phyloP scores from a whole-genome alignment of 2,329 filamentous ascomycete genomes.

The Ceratocystis huliohia region DNA sequence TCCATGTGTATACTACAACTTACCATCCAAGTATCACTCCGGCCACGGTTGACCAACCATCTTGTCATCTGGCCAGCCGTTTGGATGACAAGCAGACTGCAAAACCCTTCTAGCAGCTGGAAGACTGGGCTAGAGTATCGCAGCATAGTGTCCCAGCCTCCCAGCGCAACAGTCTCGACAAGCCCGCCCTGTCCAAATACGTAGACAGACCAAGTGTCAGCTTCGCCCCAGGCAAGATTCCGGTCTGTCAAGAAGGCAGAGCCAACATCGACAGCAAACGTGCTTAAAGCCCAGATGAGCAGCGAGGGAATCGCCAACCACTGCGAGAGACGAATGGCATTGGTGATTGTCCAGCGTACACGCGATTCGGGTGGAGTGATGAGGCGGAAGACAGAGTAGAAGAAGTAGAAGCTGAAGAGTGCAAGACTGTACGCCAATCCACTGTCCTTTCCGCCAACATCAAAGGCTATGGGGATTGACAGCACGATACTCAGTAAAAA shows the following conservation, averaged over 20 bases:
- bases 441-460: constrained; percentile 89
- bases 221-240: constrained; percentile 48
- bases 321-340: constrained; percentile 61
- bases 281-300: constrained; percentile 88
- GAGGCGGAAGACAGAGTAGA: constrained; percentile 70
- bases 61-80: constrained; percentile 85
- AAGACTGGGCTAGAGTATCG: constrained; percentile 88
- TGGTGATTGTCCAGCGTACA: constrained; percentile 58
- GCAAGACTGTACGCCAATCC: constrained; percentile 87
- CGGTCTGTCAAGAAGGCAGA: constrained; percentile 67
- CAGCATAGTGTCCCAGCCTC: constrained; percentile 77
- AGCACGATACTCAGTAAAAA: constrained; percentile 89
- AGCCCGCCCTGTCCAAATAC: constrained; percentile 77
- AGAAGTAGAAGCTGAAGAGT: constrained; percentile 79
- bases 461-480: constrained; percentile 92
- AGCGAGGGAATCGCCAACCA: constrained; percentile 76
- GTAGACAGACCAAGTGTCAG: constrained; percentile 66
- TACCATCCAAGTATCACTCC: constrained; percentile 95
- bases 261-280: constrained; percentile 81
- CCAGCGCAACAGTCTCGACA: constrained; percentile 66
- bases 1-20: constrained; percentile 28
- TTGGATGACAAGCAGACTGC: constrained; percentile 89
- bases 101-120: constrained; percentile 91
- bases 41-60: constrained; percentile 85
- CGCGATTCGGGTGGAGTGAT: constrained; percentile 67